Percentiles rank a stretch among this genome's conserved stretches.
These are phyloP conservation scores for Plasmodium gonderi DNA, from an alignment of 169 alveolate genomes.

Conservation along the genomic window DNA sequence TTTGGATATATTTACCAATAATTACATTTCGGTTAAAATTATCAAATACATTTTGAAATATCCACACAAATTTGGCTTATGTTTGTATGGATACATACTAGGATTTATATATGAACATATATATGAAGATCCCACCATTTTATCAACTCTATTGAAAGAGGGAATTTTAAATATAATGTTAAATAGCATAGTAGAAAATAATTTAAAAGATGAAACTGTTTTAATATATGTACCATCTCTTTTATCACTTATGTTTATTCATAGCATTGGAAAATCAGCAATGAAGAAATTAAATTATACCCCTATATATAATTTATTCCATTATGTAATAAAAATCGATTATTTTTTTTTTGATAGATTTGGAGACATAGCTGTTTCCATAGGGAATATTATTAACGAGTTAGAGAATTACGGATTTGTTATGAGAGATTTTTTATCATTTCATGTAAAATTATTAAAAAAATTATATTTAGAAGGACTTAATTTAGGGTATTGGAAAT, in stretches of 20 bases:
- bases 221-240: conserved; percentile 80
- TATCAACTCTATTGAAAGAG: conserved; percentile 77
- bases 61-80: conserved; percentile 80
- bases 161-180: conserved; percentile 81
- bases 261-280: conserved; percentile 81
- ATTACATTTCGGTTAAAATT: conserved; percentile 68
- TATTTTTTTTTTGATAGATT: conserved; percentile 85
- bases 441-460: conserved; percentile 55
- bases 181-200: conserved; percentile 79
- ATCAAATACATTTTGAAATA: conserved; percentile 74
- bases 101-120: conserved; percentile 81
- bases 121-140: conserved; percentile 84
- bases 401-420: conserved; percentile 68
- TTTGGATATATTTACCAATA: conserved; percentile 62
- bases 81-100: conserved; percentile 80
- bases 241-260: conserved; percentile 80
- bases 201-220: conserved; percentile 81
- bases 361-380: conserved; percentile 86
- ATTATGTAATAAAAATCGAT: conserved; percentile 78
- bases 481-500: conserved; percentile 58
- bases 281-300: conserved; percentile 76
- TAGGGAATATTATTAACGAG: conserved; percentile 77
- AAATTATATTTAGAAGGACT: conserved; percentile 47
- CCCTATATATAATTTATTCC: conserved; percentile 78
- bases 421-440: conserved; percentile 39